Base-by-base conservation (phyloP, 2,329 filamentous ascomycete species). In the Biscogniauxia mediterranea region DNA sequence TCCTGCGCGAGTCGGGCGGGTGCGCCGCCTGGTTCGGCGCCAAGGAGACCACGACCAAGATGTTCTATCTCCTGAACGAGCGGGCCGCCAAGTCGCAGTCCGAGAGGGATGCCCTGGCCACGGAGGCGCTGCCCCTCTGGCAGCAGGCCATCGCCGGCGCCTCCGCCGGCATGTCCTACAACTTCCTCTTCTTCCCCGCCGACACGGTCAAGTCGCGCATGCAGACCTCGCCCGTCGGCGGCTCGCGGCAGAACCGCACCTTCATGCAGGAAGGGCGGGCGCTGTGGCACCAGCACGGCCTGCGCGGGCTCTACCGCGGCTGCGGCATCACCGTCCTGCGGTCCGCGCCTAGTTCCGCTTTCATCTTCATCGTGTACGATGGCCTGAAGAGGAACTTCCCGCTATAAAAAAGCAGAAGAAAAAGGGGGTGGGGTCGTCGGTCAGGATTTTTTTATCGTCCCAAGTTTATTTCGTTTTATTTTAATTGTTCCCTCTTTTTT, bases 151-250 rank as follows among this genome's bases (percentile, higher is more conserved):
- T 92, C 20, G 91, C 93, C 1, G 94, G 94, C 51, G 94, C 94
- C 2, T 86, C 88, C 7, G 95, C 94, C 3, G 95, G 95, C 57
- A 91, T 97, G 79, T 89, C 88, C 42, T 99, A 99, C 79, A 99
- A 99, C 75, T 98, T 98, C 74, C 79, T 96, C 21, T 97, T 98
- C 81, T 99, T 95, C 75, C 95, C 95, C 0, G 95, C 95, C 55
- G 95, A 99, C 75, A 99, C 95, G 0, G 90, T 99, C 80, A 99
- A 99, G 79, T 96, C 91, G 19, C 88, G 94, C 54, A 97, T 99
- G 89, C 95, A 99, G 78, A 99, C 95, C 0, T 85, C 90, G 57
- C 89, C 93, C 5, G 80, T 92, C 52, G 84, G 83, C 32, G 79
- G 81, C 8, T 77, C 80, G 21, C 80, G 79, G 1, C 61, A 79